phyloP scores from a whole-genome alignment of 2,329 filamentous ascomycete genomes.

The Aspergillus novoparasiticus region DNA sequence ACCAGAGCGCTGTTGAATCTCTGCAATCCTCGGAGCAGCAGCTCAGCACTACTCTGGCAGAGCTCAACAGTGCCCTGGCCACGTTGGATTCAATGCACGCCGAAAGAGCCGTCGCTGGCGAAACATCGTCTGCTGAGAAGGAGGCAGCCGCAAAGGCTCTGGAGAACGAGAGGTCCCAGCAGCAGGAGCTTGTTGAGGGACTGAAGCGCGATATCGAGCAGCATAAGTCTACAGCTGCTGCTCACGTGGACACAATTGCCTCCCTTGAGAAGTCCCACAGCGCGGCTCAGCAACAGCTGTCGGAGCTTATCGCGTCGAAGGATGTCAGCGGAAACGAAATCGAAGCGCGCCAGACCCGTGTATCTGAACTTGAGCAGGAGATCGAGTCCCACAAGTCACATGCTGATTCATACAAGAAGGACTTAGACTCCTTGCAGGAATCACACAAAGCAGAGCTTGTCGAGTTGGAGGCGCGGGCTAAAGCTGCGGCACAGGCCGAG shows the following conservation, averaged over 20 bases:
- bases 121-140: conserved; percentile 35
- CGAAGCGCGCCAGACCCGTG: conserved; percentile 42
- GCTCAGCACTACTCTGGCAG: conserved; percentile 70
- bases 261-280: conserved; percentile 74
- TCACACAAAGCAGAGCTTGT: conserved; percentile 52
- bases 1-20: conserved; percentile 68
- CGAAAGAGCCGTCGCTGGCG: conserved; percentile 41
- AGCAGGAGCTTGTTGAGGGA: conserved; percentile 61
- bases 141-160: conserved; percentile 48
- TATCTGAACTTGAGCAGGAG: conserved; percentile 59
- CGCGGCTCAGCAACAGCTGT: conserved; percentile 67
- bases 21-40: conserved; percentile 73
- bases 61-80: conserved; percentile 69
- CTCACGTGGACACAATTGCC: conserved; percentile 69
- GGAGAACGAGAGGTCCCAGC: conserved; percentile 56
- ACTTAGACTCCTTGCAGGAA: conserved; percentile 55
- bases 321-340: conserved; percentile 58
- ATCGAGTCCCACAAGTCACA: conserved; percentile 59
- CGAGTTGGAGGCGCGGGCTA: conserved; percentile 41
- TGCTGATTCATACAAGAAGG: conserved; percentile 57
- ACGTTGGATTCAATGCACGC: conserved; percentile 52
- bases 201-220: conserved; percentile 77
- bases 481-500: conserved; percentile 40
- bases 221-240: conserved; percentile 73
- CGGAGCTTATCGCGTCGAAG: conserved; percentile 64